Percentiles rank a stretch among this genome's conserved stretches.
phyloP scores from a whole-genome alignment of 768 basidiomycete genomes.

The Leccinum rimulosum region DNA sequence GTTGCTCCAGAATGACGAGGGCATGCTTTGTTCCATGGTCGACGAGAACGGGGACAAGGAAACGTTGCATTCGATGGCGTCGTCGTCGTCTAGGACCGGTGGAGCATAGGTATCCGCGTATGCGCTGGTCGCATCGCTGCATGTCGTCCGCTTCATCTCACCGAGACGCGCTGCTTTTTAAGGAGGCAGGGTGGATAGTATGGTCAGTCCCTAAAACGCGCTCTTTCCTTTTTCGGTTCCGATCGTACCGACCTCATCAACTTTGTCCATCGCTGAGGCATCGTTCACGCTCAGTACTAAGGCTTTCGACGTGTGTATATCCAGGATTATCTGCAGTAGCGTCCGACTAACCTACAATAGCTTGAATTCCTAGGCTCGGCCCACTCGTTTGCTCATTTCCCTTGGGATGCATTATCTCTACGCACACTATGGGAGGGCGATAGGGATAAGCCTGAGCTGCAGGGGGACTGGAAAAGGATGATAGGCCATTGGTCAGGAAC shows the following conservation, averaged over 20 bases:
- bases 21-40: slow-evolving; percentile 51
- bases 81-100: not conserved
- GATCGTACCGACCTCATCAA: slow-evolving; percentile 8
- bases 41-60: slow-evolving; percentile 57
- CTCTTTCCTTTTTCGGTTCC: slow-evolving; percentile 23
- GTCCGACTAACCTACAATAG: slow-evolving; percentile 15
- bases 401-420: slow-evolving; percentile 37
- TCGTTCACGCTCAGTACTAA: slow-evolving; percentile 39
- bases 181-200: not conserved
- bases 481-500: slow-evolving; percentile 49
- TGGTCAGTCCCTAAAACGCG: not conserved
- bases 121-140: not conserved
- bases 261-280: slow-evolving; percentile 5
- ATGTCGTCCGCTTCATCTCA: not conserved
- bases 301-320: slow-evolving; percentile 43
- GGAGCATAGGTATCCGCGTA: not conserved
- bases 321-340: slow-evolving; percentile 2
- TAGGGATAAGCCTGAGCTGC: slow-evolving; percentile 29
- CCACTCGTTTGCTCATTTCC: slow-evolving; percentile 47
- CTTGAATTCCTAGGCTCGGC: slow-evolving; percentile 34
- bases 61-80: slow-evolving; percentile 41
- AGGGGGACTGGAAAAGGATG: slow-evolving; percentile 44
- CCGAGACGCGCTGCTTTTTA: not conserved
- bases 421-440: slow-evolving; percentile 38
- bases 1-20: slow-evolving; percentile 51